Evolutionary conservation across 2,329 filamentous ascomycete genomes (phyloP), one percentile per base, ranked within the genome.

Genomic region (Pezicula radicicola): DNA sequence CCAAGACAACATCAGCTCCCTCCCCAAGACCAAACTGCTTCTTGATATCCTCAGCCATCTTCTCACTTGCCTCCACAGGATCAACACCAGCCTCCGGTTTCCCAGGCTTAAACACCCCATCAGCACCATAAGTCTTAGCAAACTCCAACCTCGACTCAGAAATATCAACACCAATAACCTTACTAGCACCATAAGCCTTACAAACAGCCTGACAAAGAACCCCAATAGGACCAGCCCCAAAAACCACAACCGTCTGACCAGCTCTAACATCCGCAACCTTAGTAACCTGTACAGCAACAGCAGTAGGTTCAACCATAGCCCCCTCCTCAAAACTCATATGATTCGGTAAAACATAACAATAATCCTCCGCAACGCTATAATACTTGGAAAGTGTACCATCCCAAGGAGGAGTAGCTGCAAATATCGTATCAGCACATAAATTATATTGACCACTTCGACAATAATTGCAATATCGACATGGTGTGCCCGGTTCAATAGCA

Each of bases 191-290:
- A 21, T 74, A 71, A 1, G 72, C 72, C 48, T 77, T 72, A 16
- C 73, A 69, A 25, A 78, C 74, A 3, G 73, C 73, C 50, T 73
- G 70, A 41, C 70, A 75, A 2, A 78, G 63, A 2, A 76, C 54
- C 0, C 77, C 77, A 6, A 81, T 77, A 0, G 77, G 75, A 0
- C 77, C 76, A 13, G 74, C 75, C 0, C 78, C 78, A n/a, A 79
- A 71, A 5, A 80, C 49, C 0, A 77, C 64, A 3, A 79, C 71
- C 0, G 70, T 75, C 47, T 76, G 70, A 1, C 71, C 66, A 0
- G 66, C 64, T 12, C 65, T 63, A 10, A 77, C 66, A 0, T 72
- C 65, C 0, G 72, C 75, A 1, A 70, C 64, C 47, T 71, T 72
- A 53, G 62, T 69, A 9, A 76, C 75, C 45, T 77, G 72, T 3